phyloP scores from a whole-genome alignment of 2,329 filamentous ascomycete genomes.

The Plenodomus lindquistii region DNA sequence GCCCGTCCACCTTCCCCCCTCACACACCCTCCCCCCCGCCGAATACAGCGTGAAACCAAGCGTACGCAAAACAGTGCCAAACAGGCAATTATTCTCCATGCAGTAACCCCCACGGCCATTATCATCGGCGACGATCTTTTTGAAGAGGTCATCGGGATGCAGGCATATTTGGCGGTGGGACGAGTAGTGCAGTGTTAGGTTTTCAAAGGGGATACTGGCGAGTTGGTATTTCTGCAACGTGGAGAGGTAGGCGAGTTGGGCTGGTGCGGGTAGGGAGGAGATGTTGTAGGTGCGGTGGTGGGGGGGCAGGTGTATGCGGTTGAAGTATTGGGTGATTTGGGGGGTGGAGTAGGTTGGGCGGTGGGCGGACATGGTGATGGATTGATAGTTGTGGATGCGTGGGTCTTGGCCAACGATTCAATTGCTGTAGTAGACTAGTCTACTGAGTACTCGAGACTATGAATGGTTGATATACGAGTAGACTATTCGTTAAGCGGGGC shows the following conservation, averaged over 20 bases:
- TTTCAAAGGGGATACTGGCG: conserved; percentile 59
- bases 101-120: conserved; percentile 61
- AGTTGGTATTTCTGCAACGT: conserved; percentile 49
- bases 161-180: conserved; percentile 50
- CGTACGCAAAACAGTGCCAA: conserved; percentile 55
- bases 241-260: conserved; percentile 33
- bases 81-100: conserved; percentile 63
- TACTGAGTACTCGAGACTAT: too few relatives aligned
- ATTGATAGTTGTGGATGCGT: neutral
- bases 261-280: conserved; percentile 19
- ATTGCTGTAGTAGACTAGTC: too few relatives aligned
- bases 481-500: too few relatives aligned
- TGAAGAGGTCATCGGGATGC: conserved; percentile 55
- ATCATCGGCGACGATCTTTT: conserved; percentile 58
- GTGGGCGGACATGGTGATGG: conserved; percentile 1
- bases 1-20: conserved; percentile 28
- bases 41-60: conserved; percentile 54
- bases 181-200: conserved; percentile 57
- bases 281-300: conserved; percentile 31
- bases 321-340: conserved; percentile 41
- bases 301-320: conserved; percentile 37
- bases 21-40: conserved; percentile 47
- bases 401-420: too few relatives aligned
- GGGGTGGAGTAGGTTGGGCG: conserved; percentile 25
- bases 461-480: too few relatives aligned